Base-by-base conservation (phyloP, 2,329 filamentous ascomycete species). In the Lachnellula hyalina region DNA sequence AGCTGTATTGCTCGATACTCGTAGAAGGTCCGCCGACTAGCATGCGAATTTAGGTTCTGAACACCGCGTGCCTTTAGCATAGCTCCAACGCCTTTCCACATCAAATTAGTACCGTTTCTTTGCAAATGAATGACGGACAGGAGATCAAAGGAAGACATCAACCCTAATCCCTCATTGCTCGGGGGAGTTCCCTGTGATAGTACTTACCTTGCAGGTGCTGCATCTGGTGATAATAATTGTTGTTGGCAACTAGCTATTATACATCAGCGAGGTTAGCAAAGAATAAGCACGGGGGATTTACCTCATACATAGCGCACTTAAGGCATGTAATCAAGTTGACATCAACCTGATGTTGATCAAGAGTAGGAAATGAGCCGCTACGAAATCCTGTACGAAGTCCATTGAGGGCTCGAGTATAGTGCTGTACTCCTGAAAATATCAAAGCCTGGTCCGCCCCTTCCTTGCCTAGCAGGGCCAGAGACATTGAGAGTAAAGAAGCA, bases 251-350 rank as follows among this genome's bases (percentile, higher is more conserved):
- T 32, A 52, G 49, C 55, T 57, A 28, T 2, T 32, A 14, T 34
- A 23, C 42, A 40, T 49, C 17, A 49, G n/a, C 46, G 1, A 5
- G n/a, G 15, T 36, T 38, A 15, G 23, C 32, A 11, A 12, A 35
- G 14, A 32, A n/a, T 17, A 36, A 8, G 42, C 14, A 25, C 12
- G 15, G 3, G 4, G 40, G 12, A 45, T 36, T 38, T 25, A 59
- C 54, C 49, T 59, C 57, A 32, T 51, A 56, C 54, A 59, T 59
- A 7, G 44, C 54, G 47, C 54, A 56, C 2, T 23, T 40, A 36
- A 59, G 34, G 9, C 48, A 54, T 15, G 54, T 54, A 25, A 56
- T 25, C 3, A 59, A 23, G 25, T 17, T 52, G 14, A 54, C 49
- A 41, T 59, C 54, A 1, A 53, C 17, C n/a, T 56, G 40, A 28